Base-by-base conservation (phyloP, 108 stramenopile genomes). In the Conticribra weissflogii region DNA sequence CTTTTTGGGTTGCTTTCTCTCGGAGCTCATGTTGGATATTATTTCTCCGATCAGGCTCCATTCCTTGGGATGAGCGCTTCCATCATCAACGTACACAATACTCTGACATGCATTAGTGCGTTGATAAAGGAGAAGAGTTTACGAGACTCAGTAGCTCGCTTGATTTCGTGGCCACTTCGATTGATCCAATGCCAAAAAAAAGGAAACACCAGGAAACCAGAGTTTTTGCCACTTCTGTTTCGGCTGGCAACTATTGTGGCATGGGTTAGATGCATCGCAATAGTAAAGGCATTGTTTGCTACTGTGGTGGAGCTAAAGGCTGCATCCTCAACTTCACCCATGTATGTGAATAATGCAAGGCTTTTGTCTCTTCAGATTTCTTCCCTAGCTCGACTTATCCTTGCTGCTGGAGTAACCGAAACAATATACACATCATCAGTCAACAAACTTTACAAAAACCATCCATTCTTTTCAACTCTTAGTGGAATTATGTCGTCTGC, bases 61-160 rank as follows among this genome's bases (percentile, higher is more conserved):
- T 74, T 66, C 57, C 56, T 74, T 25, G 73, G 73, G 15, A 25
- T 74, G 18, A 66, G 73, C 49, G 73, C 73, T 7, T 64, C 73
- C 2, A 57, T 56, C 15, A 66, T 74, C 16, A 74, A 74, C 54
- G 50, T 66, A 3, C 73, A 74, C 51, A 74, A 74, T 66, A 59
- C 65, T 18, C 49, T 74, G 28, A 55, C 59, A 44, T 65, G 31
- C 36, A 24, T 58, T 7, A 74, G 56, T 60, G 64, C 73, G 0
- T 54, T 74, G 57, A 47, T 66, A 15, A 66, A 74, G 28, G 65
- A 66, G 36, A 54, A 29, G 21, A 49, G 51, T 52, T 48, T 45
- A 18, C 8, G 34, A 0, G 48, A 27, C 33, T 51, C 47, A 34
- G 21, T 73, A 2, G 25, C 44, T 46, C 16, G 18, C 3, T 54